Conservation (phyloP, 257 asterid species). For the Perilla frutescens region DNA sequence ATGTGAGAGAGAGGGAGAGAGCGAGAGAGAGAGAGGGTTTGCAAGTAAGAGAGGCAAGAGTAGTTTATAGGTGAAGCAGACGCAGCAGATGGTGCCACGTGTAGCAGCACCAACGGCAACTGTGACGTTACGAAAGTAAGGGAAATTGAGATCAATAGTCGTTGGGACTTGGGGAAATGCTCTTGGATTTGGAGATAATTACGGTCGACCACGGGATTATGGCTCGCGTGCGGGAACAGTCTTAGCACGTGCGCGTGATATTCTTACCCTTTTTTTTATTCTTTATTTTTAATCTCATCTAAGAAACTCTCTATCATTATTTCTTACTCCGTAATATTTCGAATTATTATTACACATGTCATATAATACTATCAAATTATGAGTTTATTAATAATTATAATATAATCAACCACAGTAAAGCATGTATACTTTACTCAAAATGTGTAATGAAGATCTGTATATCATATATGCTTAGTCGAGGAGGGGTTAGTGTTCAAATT, state of each 20-base stretch:
- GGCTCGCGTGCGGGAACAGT: slow-evolving; percentile 40
- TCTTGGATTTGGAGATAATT: slow-evolving; percentile 28
- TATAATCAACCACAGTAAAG: no score
- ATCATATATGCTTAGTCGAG: no score
- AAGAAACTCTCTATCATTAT: neutral
- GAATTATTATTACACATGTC: neutral
- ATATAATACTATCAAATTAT: no score
- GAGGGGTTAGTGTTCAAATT: no score
- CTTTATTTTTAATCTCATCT: no score
- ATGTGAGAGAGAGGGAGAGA: slow-evolving; percentile 15
- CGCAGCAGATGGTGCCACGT: slow-evolving; percentile 53
- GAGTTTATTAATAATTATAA: no score
- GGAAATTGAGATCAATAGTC: slow-evolving; percentile 26
- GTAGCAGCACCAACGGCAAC: slow-evolving; percentile 29
- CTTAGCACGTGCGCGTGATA: slow-evolving; percentile 43
- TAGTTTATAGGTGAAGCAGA: slow-evolving; percentile 38
- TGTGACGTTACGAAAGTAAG: slow-evolving; percentile 31
- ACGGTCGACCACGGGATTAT: slow-evolving; percentile 11
- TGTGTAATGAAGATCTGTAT: no score
- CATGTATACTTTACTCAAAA: no score
- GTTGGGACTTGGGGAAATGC: neutral
- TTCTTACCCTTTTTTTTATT: no score
- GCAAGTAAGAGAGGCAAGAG: slow-evolving; percentile 20
- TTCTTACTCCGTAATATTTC: slow-evolving; percentile 18
- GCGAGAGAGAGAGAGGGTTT: slow-evolving; percentile 16